Base-by-base conservation (phyloP, 192 early-diverging fungal species). In the Coemansia sp. region DNA sequence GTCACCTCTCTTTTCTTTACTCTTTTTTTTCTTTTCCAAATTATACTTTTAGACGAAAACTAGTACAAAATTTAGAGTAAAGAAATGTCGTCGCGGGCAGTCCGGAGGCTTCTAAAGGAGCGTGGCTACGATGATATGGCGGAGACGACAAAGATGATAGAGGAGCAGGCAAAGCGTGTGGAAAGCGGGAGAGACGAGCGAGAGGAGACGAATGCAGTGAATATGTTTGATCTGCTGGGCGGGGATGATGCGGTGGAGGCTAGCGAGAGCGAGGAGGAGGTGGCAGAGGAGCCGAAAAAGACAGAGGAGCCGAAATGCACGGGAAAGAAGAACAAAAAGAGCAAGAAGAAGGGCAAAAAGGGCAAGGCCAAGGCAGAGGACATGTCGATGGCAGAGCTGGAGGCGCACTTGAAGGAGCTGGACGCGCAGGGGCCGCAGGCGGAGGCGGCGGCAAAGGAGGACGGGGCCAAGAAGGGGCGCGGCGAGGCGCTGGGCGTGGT, bases 21-120 rank as follows among this genome's bases (percentile, higher is more conserved):
- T 40, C 14, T 40, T 40, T 16, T 40, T 40, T 16, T 40, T 16
- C 35, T 5, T 40, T 14, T 4, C n/a, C 11, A 40, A 40, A 10
- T n/a, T n/a, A n/a, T 40, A 40, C 1, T 16, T 40, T 5, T 40
- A 40, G 6, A 16, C 5, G 14, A 16, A 40, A 11, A 16, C 12
- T 12, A 40, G n/a, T 32, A 40, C 12, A 35, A 38, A 10, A 38
- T 5, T 40, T n/a, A n/a, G n/a, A n/a, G n/a, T n/a, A n/a, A n/a
- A 40, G 35, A 16, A 71, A 79, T 79, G 76, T 79, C 76, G 7
- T 79, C 76, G 28, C 57, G 76, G 23, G 76, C 76, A 48, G 68
- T 79, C n/a, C 64, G 54, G 43, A 61, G 50, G 46, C 46, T 70
- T 6, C 22, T 80, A 44, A 73, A 64, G 45, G 71, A 73, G 64